Evolutionary conservation across 1,284 basidiomycete genomes (phyloP).

Genomic region (Sanguinoderma infundibulare): DNA sequence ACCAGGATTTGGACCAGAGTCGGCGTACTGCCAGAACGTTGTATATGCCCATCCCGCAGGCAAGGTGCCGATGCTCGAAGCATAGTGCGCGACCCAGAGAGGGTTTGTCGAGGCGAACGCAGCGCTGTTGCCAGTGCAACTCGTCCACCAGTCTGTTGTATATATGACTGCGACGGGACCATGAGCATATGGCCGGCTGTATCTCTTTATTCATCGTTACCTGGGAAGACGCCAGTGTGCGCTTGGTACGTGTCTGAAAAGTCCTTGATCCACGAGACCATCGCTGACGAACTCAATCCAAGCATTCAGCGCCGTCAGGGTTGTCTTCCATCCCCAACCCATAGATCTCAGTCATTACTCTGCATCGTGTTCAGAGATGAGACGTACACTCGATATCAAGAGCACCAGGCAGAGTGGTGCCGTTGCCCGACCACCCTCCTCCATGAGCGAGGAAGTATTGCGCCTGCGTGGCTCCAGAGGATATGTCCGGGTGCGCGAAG

Average conservation of each 20-base stretch:
- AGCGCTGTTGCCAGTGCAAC: constrained; percentile 62
- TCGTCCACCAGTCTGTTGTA: constrained; percentile 70
- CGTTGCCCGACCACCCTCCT: constrained; percentile 63
- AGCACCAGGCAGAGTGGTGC: constrained; percentile 69
- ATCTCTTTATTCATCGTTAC: background rate
- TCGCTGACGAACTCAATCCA: constrained; percentile 51
- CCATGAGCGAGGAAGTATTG: constrained; percentile 64
- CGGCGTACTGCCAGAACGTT: constrained; percentile 70
- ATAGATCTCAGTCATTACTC: background rate
- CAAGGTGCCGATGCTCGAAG: constrained; percentile 51
- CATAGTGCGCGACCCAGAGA: constrained; percentile 62
- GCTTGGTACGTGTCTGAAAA: constrained; percentile 66
- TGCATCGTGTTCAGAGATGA: constrained; percentile 10
- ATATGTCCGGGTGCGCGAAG: constrained; percentile 58
- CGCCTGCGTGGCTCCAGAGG: constrained; percentile 61
- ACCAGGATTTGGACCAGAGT: constrained; percentile 55
- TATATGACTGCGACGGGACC: constrained; percentile 52
- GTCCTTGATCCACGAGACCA: constrained; percentile 67
- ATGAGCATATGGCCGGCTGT: background rate
- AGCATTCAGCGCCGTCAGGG: constrained; percentile 57
- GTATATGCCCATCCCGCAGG: constrained; percentile 59
- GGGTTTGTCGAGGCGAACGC: constrained; percentile 55
- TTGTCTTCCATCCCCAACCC: constrained; percentile 29
- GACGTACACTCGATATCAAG: constrained; percentile 64
- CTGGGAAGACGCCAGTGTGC: constrained; percentile 42